Evolutionary conservation across 768 basidiomycete species (phyloP), one percentile per base, ranked within the genome.

Genomic region (Roridomyces roridus): DNA sequence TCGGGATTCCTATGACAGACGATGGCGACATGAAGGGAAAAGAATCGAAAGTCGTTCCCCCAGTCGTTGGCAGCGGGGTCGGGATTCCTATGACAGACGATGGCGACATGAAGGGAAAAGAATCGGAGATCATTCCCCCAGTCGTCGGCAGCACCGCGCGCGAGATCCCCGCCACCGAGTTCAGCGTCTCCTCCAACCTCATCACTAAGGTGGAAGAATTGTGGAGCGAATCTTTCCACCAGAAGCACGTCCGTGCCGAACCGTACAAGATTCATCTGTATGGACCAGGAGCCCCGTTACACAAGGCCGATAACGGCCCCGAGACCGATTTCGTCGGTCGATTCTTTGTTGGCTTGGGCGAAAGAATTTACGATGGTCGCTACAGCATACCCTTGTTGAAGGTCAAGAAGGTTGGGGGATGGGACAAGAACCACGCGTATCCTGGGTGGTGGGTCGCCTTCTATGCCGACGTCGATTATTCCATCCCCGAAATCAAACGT

Each of bases 211-310:
- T 68, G 41, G 31, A 57, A n/a, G 17, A 26, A 4, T 14, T 43
- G 9, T 68, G 68, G 68, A 54, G 39, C 21, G n/a, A 56, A 37
- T 70, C 9, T 8, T 41, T 71, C 49, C 29, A 51, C 8, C 60
- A 64, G 8, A 20, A 45, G 12, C 14, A 44, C 2, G 64, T 72
- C 9, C 65, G 65, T 40, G 66, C 63, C 10, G 60, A 63, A 39
- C 65, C 69, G 1, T 71, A 72, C 63, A 70, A 72, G 54, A 68
- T 71, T 24, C 67, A 71, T 31, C 25, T 71, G 2, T 71, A 73
- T 40, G 69, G 69, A 0, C 65, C 66, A 1, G 64, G 50, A 5
- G 70, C 65, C 10, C 58, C 65, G 29, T 71, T 71, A 52, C 53
- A 62, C 40, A 8, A 47, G 5, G 68, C 69, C 44, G 66, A 64